Evolutionary conservation across 345 rosid genomes (phyloP).

Genomic region (Corymbia maculata): DNA sequence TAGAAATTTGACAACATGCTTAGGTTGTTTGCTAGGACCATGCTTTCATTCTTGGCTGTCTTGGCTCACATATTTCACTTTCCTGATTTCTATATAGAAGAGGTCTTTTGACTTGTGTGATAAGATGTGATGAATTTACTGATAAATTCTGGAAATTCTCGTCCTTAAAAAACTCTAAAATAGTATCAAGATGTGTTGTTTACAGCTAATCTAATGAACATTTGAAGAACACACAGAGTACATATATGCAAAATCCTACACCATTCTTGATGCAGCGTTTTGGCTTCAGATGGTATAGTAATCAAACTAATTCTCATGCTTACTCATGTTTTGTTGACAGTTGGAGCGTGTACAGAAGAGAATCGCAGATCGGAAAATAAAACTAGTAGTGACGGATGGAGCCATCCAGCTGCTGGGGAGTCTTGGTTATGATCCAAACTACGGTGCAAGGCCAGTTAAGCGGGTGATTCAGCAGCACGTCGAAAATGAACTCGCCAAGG

Average conservation of each 20-base stretch:
- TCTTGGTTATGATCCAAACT: conserved; percentile 92
- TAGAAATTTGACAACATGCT: not conserved
- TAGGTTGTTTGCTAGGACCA: not conserved
- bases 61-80: not conserved
- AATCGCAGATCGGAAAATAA: conserved; percentile 81
- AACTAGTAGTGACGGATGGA: conserved; percentile 51
- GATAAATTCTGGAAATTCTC: not conserved
- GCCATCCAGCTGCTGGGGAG: conserved; percentile 75
- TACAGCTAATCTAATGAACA: not conserved
- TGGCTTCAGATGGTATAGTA: not conserved
- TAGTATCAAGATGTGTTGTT: not conserved
- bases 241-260: not conserved
- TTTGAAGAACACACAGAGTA: not conserved
- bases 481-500: conserved; percentile 94
- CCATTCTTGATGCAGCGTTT: not conserved
- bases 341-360: conserved; percentile 88
- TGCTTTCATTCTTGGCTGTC: not conserved
- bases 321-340: conserved; percentile 28
- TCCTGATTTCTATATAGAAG: not conserved
- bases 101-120: not conserved
- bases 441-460: conserved; percentile 97
- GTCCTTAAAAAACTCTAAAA: not conserved
- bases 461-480: conserved; percentile 91
- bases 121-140: not conserved
- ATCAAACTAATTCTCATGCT: not conserved